Conservation (phyloP, 2,329 filamentous ascomycete genomes). For the Xylariaceae sp. region DNA sequence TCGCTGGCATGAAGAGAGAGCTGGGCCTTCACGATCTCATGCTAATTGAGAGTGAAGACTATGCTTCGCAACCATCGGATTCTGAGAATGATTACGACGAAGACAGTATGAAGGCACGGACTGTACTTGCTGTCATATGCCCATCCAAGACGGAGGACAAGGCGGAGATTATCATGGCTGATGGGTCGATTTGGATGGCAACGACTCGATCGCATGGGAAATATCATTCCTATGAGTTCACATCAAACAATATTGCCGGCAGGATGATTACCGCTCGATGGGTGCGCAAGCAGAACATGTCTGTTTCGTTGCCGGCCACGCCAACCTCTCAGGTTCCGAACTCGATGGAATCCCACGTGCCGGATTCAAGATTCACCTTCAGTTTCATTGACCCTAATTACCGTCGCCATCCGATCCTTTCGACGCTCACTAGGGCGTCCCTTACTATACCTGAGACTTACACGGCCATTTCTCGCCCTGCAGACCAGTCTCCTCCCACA, state of each 20-base stretch:
- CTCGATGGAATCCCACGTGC: constrained; percentile 25
- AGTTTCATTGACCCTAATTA: constrained; percentile 67
- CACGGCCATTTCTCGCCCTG: constrained; percentile 48
- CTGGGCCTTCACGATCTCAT: constrained; percentile 66
- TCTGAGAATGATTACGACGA: constrained; percentile 39
- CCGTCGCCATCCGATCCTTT: constrained; percentile 69
- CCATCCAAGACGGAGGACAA: constrained; percentile 51
- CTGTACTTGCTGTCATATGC: constrained; percentile 64
- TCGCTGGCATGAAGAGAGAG: constrained; percentile 58
- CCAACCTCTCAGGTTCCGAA: constrained; percentile 22
- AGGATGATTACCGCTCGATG: constrained; percentile 59
- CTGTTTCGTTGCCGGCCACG: constrained; percentile 27
- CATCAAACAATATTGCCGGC: constrained; percentile 53
- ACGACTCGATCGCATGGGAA: constrained; percentile 45
- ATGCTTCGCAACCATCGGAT: constrained; percentile 39
- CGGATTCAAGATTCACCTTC: constrained; percentile 63
- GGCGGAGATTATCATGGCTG: constrained; percentile 61
- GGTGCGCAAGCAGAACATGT: constrained; percentile 48
- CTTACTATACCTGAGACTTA: constrained; percentile 68
- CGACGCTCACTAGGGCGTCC: constrained; percentile 56
- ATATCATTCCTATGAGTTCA: constrained; percentile 55
- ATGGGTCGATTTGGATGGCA: constrained; percentile 56
- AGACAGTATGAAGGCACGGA: constrained; percentile 38
- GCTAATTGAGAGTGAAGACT: constrained; percentile 65
- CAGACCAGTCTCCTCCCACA: constrained; percentile 44